Evolutionary conservation across 2,329 filamentous ascomycete species (phyloP), one percentile per base, ranked within the genome.

Genomic region (Fusarium annulatum): DNA sequence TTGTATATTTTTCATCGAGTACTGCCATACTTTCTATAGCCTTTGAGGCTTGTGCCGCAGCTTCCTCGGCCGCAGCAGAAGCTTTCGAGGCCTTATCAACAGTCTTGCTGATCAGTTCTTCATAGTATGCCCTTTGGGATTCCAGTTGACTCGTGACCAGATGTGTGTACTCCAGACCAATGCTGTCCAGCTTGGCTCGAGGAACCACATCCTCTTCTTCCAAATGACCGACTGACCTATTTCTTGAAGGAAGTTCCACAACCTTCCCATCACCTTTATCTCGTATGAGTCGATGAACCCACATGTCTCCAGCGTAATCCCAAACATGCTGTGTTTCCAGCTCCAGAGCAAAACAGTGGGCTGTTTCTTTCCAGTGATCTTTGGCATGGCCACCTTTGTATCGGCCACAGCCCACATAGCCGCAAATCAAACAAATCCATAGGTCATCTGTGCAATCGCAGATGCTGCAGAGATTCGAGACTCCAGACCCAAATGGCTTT

Each of bases 281-380:
- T 74, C 97, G 93, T 63, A 99, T 97, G 58, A 98, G 90, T 15
- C 96, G 92, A 82, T 99, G 96, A 55, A 98, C 96, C 87, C 97
- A 99, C 79, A 93, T 93, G 79, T 99, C 96, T 9, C 94, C 95
- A 1, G 94, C 94, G 74, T 99, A 99, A 82, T 99, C 96, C 96
- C 96, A 99, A 3, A 99, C 95, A 77, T 97, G 93, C 81, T 99
- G 96, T 2, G 95, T 97, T 70, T 93, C 91, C 42, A 98, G 90
- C 80, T 99, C 96, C 81, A 99, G 93, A 33, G 95, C 93, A 80
- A 97, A 99, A 72, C 93, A 93, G 82, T 99, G 96, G 8, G 91
- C 90, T 7, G 94, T 97, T 62, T 94, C 89, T 82, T 97, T 95
- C 90, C 94, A 98, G 82, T 98, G 95, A 18, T 94, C 92, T 81